These are phyloP conservation scores for Boletus sp. DNA, from an alignment of 768 basidiomycete genomes.

Conservation along the genomic window DNA sequence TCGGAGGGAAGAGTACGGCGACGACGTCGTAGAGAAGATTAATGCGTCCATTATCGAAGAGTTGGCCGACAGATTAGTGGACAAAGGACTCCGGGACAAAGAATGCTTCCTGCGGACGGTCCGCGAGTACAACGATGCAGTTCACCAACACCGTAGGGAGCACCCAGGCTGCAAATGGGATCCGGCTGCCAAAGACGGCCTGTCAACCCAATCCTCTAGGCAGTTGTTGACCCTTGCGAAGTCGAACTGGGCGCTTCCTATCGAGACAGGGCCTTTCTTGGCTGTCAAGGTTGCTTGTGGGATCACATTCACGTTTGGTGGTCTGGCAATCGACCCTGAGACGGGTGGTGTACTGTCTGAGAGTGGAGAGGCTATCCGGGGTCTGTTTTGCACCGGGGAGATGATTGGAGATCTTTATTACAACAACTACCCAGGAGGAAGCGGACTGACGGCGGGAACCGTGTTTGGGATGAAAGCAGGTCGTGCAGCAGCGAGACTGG, in stretches of 20 bases:
- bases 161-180: conserved; percentile 46
- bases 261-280: conserved; percentile 54
- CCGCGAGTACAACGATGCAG: conserved; percentile 50
- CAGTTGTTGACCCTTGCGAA: conserved; percentile 46
- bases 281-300: conserved; percentile 70
- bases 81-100: conserved; percentile 46
- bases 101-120: conserved; percentile 46
- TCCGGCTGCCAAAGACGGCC: conserved; percentile 61
- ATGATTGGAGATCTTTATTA: conserved; percentile 67
- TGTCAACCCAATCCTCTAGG: conserved; percentile 47
- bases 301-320: conserved; percentile 73
- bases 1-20: conserved; percentile 65
- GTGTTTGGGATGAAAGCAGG: conserved; percentile 65
- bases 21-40: conserved; percentile 57
- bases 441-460: conserved; percentile 62
- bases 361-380: conserved; percentile 43
- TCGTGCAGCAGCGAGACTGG: conserved; percentile 38
- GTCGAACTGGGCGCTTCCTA: conserved; percentile 65
- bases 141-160: conserved; percentile 36
- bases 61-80: conserved; percentile 46
- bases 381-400: conserved; percentile 67
- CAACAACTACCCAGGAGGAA: conserved; percentile 68
- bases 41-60: conserved; percentile 45
- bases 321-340: conserved; percentile 55
- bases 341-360: conserved; percentile 50